phyloP scores from a whole-genome alignment of 192 early-diverging fungal species.

The Entomortierella lignicola region DNA sequence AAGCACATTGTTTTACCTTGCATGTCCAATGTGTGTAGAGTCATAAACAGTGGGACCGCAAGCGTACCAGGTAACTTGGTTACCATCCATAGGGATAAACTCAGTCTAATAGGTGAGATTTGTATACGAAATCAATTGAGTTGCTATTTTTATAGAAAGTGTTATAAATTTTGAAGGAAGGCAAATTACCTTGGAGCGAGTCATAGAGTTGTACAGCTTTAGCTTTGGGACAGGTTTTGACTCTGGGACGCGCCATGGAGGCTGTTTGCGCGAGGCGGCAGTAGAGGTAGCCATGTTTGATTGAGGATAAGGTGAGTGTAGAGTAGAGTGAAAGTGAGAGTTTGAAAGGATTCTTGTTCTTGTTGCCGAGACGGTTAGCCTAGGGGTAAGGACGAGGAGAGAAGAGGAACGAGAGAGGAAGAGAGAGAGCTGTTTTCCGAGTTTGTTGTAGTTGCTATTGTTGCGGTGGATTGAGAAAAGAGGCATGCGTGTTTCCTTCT shows the following conservation, averaged over 20 bases:
- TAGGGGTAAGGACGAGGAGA: neutral
- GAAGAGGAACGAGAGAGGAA: neutral
- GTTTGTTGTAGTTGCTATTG: neutral
- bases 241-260: slow-evolving; percentile 72
- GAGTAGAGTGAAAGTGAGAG: slow-evolving; percentile 2
- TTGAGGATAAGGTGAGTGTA: neutral
- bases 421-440: neutral
- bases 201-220: slow-evolving; percentile 87
- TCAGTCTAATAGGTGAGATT: slow-evolving; percentile 71
- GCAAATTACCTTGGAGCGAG: slow-evolving; percentile 88
- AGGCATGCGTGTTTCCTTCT: neutral
- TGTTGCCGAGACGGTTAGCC: neutral
- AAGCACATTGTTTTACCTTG: slow-evolving; percentile 64
- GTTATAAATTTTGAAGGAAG: too few species aligned
- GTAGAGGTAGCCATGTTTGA: slow-evolving; percentile 4
- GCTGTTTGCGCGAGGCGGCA: slow-evolving; percentile 63
- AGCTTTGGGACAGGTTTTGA: slow-evolving; percentile 62
- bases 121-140: too few species aligned
- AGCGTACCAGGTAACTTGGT: slow-evolving; percentile 93
- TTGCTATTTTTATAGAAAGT: too few species aligned
- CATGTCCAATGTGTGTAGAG: slow-evolving; percentile 95
- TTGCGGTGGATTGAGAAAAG: slow-evolving; percentile 3
- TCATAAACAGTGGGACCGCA: slow-evolving; percentile 99
- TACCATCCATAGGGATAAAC: slow-evolving; percentile 86
- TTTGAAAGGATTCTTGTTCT: neutral